A percentile compares a stretch with the other conserved stretches of the same genome.
Conservation (phyloP, 2,329 filamentous ascomycete genomes). For the Sporothrix brunneoviolacea region DNA sequence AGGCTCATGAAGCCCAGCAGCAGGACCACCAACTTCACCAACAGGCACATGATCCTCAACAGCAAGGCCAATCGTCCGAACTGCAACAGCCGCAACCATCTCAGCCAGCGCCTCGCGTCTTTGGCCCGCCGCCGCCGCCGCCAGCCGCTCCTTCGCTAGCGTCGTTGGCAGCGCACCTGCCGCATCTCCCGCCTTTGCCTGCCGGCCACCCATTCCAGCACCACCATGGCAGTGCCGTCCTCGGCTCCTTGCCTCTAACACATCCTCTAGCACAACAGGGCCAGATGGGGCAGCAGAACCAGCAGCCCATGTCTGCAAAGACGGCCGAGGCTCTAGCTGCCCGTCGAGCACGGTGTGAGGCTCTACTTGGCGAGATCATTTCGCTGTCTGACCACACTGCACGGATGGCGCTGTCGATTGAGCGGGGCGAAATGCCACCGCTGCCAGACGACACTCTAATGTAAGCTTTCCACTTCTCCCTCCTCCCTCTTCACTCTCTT, state of each 20-base stretch:
- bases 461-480: neutral
- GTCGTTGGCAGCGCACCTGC: slow-evolving; percentile 15
- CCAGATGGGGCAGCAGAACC: neutral
- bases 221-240: too few species aligned
- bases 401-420: slow-evolving; percentile 32
- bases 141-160: slow-evolving; percentile 11
- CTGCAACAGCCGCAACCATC: slow-evolving; percentile 7
- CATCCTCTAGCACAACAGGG: neutral
- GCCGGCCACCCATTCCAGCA: slow-evolving; percentile 8
- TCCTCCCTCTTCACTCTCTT: neutral
- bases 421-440: slow-evolving; percentile 20
- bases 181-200: slow-evolving; percentile 8
- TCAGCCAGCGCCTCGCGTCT: slow-evolving; percentile 14
- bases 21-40: slow-evolving; percentile 8
- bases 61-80: neutral
- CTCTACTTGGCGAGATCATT: slow-evolving; percentile 30
- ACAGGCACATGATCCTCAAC: neutral
- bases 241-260: neutral
- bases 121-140: slow-evolving; percentile 18
- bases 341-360: slow-evolving; percentile 24
- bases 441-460: slow-evolving; percentile 17
- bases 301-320: slow-evolving; percentile 14
- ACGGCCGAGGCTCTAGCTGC: slow-evolving; percentile 15
- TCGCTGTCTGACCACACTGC: slow-evolving; percentile 38
- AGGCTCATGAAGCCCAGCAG: slow-evolving; percentile 4